Base-by-base conservation (phyloP, 805 yeast genomes). In the Maudiozyma saulgeensis region DNA sequence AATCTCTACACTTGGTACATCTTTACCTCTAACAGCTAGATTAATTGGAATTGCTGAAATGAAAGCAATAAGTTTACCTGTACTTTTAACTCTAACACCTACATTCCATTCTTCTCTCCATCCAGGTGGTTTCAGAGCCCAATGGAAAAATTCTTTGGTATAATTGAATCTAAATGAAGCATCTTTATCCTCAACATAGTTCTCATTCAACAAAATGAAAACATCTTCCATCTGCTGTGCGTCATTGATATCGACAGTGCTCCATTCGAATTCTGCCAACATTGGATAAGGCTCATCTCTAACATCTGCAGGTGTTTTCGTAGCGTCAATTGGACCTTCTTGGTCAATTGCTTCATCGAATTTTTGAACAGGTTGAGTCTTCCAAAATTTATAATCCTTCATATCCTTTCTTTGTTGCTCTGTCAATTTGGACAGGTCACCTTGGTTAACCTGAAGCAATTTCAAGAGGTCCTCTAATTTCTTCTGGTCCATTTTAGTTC, bases 61-160 rank as follows among this genome's bases (percentile, higher is more conserved):
- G 61, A 91, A 93, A 0, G 95, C 97, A 46, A 93, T 90, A 54
- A 93, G 74, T 65, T 86, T 84, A 1, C 82, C 80, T 31, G 86
- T 79, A 1, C 74, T 75, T 54, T 79, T 80, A 28, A 88, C 98
- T 39, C 98, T 76, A 15, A 93, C 96, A 56, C 98, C 98, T 35
- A 88, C 84, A 58, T 85, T 84, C 96, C 97, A 91, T 13, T 90
- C 91, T 49, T 75, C 71, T 45, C 74, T 74, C 86, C 91, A 91
- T 16, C 97, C 98, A 0, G 99, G 99, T 2, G 96, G 87, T 54
- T 84, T 84, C 57, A 93, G 73, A 0, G 96, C 96, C 98, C 98
- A 93, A 58, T 82, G 77, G 63, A 93, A 78, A 61, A 93, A 91
- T 31, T 79, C 83, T 31, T 81, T 78, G 0, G 89, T 77, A 68